A percentile compares a stretch with the other conserved stretches of the same genome.
phyloP scores from a whole-genome alignment of 371 early-diverging fungal genomes.

The Funneliformis caledonium region DNA sequence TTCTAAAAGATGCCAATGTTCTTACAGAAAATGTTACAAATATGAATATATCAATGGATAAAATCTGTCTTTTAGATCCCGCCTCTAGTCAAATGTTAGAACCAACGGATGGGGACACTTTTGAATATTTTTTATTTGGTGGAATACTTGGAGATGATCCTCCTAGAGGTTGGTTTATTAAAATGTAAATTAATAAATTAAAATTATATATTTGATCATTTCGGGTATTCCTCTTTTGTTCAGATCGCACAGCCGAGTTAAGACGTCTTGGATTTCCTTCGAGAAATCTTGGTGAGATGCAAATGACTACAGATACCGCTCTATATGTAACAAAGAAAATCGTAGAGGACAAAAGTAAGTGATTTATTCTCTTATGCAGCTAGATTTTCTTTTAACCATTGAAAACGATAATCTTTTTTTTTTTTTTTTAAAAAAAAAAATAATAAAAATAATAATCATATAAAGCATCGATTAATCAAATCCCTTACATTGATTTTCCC shows the following conservation, averaged over 20 bases:
- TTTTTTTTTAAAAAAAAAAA: neutral
- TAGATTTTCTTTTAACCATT: neutral
- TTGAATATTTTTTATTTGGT: constrained; percentile 80
- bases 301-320: constrained; percentile 79
- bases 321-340: constrained; percentile 66
- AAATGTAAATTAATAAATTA: neutral
- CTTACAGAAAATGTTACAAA: neutral
- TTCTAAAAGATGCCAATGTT: neutral
- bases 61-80: constrained; percentile 80
- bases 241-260: constrained; percentile 78
- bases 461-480: constrained; percentile 63
- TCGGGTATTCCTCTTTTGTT: too few species aligned
- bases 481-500: constrained; percentile 76
- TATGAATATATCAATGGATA: constrained; percentile 44
- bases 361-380: neutral
- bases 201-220: neutral
- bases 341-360: constrained; percentile 60
- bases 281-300: constrained; percentile 76
- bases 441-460: neutral
- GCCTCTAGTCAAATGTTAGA: constrained; percentile 59
- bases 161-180: constrained; percentile 56
- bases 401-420: neutral
- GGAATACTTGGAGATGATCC: constrained; percentile 79
- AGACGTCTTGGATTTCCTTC: constrained; percentile 76
- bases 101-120: constrained; percentile 72